Evolutionary conservation across 2,329 filamentous ascomycete genomes (phyloP), one percentile per base, ranked within the genome.

Genomic region (Lizonia empirigonia): DNA sequence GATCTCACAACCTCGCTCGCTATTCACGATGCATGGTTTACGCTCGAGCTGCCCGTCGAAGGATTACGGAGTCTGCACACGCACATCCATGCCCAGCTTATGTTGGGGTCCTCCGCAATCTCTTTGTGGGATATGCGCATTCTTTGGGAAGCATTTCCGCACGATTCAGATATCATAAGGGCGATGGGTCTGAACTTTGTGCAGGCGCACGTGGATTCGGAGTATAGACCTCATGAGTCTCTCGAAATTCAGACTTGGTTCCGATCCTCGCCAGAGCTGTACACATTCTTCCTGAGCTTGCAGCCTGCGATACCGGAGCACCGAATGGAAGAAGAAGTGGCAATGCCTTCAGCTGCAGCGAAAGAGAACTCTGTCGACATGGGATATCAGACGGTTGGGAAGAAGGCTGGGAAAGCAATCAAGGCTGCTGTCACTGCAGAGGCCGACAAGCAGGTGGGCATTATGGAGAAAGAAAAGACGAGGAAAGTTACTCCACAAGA

Each of bases 21-120:
- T 2, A 59, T 68, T 12, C 50, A 60, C n/a, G 34, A 53, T 8
- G 56, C 65, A 0, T 68, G 63, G 67, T 19, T 44, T 1, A 49
- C 55, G 5, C 51, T 69, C 10, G 61, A 59, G 3, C 51, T 69
- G 2, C 58, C 58, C 1, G 1, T 30, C 1, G 44, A 41, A 5
- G 67, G 65, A 6, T 37, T 62, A 10, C 44, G 53, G 5, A 32
- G 24, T 2, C 50, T 66, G 5, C 38, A 55, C 20, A 50, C 39
- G 9, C 60, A 66, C 27, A 45, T 67, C 1, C 45, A 58, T 4
- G 46, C 38, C 5, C 45, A 22, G 3, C 56, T 69, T 3, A 56
- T 60, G 44, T 10, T 53, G 2, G 55, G 48, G 2, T 13, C 42
- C 1, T 40, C 59, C 2, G 29, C 30, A 0, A 41, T 69, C 4